Percentiles rank a stretch among this genome's conserved stretches.
Conservation (phyloP, 495 filamentous ascomycete genomes). For the Pyrenopolyporus hunteri region DNA sequence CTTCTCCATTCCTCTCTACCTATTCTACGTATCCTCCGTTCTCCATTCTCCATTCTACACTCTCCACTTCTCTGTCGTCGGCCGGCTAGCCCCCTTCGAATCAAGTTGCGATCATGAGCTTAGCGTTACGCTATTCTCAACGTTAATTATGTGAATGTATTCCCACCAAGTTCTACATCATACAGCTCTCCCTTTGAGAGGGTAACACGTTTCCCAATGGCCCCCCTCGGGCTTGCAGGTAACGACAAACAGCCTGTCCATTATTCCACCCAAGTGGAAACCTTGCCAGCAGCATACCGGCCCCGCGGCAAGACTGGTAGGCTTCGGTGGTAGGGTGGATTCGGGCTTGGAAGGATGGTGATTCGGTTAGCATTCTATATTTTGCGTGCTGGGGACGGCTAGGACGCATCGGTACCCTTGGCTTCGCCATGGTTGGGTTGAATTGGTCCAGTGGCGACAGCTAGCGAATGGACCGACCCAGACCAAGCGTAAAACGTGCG, state of each 20-base stretch:
- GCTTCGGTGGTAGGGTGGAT: not conserved
- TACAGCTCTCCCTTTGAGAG: not conserved
- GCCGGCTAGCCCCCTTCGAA: not conserved
- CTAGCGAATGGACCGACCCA: constrained; percentile 21
- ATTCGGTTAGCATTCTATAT: not conserved
- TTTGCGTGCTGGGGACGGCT: not conserved
- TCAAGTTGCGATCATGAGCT: constrained; percentile 5
- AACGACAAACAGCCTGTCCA: constrained; percentile 8
- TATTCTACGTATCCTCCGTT: not conserved
- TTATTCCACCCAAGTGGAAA: not conserved
- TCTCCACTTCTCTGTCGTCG: constrained; percentile 1
- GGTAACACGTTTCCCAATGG: not conserved
- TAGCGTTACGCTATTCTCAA: constrained; percentile 19
- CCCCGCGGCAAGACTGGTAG: not conserved
- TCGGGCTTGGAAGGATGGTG: not conserved
- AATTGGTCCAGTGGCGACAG: constrained; percentile 16
- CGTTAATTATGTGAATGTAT: constrained; percentile 17
- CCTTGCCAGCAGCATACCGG: not conserved
- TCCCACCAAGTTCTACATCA: constrained; percentile 10
- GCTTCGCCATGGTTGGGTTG: constrained; percentile 9
- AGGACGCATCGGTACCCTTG: constrained; percentile 3
- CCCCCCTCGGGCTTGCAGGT: constrained; percentile 1
- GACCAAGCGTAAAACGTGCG: constrained; percentile 32
- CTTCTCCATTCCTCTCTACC: not conserved
- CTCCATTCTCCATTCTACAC: not conserved